These are phyloP conservation scores for Amoebophrya sp. DNA, from an alignment of 169 alveolate species.

Conservation along the genomic window DNA sequence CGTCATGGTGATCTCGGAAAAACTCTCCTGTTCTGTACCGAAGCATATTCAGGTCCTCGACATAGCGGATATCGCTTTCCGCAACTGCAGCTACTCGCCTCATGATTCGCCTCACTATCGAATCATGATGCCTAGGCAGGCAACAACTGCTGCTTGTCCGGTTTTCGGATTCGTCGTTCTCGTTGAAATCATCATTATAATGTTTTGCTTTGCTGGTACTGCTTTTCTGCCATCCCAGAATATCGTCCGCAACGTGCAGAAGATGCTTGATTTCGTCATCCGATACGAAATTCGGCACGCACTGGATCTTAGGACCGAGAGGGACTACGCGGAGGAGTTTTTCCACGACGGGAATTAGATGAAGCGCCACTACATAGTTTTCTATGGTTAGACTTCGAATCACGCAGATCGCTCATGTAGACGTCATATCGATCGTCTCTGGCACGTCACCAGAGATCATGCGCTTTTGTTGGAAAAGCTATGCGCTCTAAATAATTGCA, in stretches of 20 bases:
- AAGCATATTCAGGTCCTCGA: slow-evolving; percentile 45
- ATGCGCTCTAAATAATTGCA: too few species aligned
- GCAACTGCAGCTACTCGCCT: not conserved
- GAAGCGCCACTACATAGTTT: too few species aligned
- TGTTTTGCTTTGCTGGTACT: not conserved
- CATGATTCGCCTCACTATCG: not conserved
- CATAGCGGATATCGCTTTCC: not conserved
- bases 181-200: not conserved
- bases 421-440: too few species aligned
- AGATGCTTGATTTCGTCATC: not conserved
- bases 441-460: too few species aligned
- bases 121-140: not conserved
- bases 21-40: slow-evolving; percentile 42
- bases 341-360: too few species aligned
- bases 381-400: too few species aligned
- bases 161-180: not conserved
- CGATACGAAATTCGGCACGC: not conserved
- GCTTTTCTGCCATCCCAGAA: not conserved
- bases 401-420: too few species aligned
- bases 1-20: slow-evolving; percentile 51
- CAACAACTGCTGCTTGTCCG: not conserved
- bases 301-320: not conserved
- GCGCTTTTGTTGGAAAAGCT: too few species aligned
- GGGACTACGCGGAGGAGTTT: not conserved
- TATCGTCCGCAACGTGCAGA: not conserved